phyloP scores from a whole-genome alignment of 2,329 filamentous ascomycete species.

The Ophiocordyceps camponoti-floridani region DNA sequence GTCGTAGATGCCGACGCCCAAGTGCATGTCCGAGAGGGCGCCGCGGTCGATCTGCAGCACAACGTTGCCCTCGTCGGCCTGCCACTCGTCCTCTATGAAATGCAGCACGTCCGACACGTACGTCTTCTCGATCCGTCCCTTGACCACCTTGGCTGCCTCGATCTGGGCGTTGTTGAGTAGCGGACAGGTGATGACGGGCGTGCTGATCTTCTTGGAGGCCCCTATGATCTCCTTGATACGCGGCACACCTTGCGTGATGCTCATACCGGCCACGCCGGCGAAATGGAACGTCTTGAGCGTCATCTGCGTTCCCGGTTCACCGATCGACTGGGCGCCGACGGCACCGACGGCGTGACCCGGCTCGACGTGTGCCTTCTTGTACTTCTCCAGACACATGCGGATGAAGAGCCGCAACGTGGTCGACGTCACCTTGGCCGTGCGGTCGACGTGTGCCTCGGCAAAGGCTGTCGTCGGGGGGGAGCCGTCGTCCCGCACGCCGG shows the following conservation, averaged over 20 bases:
- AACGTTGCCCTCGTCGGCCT: slow-evolving; percentile 66
- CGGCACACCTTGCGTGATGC: slow-evolving; percentile 95
- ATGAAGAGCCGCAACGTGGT: slow-evolving; percentile 60
- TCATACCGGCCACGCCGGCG: slow-evolving; percentile 98
- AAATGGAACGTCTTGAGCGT: slow-evolving; percentile 99
- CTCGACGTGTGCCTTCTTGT: slow-evolving; percentile 67
- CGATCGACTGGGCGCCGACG: slow-evolving; percentile 91
- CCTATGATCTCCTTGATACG: slow-evolving; percentile 99
- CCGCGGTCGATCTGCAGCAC: slow-evolving; percentile 67
- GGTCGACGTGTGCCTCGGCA: slow-evolving; percentile 31
- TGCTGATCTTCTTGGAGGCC: slow-evolving; percentile 95
- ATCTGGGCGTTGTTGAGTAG: slow-evolving; percentile 59
- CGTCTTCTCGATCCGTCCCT: slow-evolving; percentile 85
- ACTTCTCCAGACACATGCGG: slow-evolving; percentile 77
- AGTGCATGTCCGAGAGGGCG: slow-evolving; percentile 61
- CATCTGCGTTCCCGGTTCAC: slow-evolving; percentile 98
- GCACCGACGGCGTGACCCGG: slow-evolving; percentile 99
- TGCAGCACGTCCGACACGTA: slow-evolving; percentile 82
- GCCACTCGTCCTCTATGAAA: slow-evolving; percentile 91
- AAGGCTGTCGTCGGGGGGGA: background rate
- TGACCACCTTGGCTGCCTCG: slow-evolving; percentile 67
- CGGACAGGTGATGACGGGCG: slow-evolving; percentile 90
- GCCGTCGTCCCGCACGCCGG: slow-evolving; percentile 14
- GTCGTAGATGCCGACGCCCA: slow-evolving; percentile 58
- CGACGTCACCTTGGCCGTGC: slow-evolving; percentile 68